Conservation (phyloP, 2,329 filamentous ascomycete genomes). For the Ophiocordyceps robertsii region DNA sequence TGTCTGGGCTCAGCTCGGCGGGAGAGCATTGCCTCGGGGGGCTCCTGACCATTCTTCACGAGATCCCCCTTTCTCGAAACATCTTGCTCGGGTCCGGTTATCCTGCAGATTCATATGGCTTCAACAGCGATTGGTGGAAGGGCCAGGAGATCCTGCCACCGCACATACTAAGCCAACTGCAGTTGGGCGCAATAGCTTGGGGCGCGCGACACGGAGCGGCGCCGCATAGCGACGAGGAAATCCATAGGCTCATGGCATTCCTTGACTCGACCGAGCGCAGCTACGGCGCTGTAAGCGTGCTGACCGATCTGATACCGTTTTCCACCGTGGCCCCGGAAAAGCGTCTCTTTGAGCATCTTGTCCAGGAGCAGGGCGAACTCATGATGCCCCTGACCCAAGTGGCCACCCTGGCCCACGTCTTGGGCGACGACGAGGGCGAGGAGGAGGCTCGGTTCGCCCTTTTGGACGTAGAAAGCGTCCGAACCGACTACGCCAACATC, state of each 20-base stretch:
- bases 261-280: slow-evolving; percentile 46
- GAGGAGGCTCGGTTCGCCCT: slow-evolving; percentile 26
- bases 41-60: slow-evolving; percentile 44
- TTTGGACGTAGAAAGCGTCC: slow-evolving; percentile 25
- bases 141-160: slow-evolving; percentile 35
- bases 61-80: slow-evolving; percentile 45
- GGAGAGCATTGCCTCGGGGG: slow-evolving; percentile 33
- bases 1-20: slow-evolving; percentile 18
- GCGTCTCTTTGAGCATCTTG: slow-evolving; percentile 30
- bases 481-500: slow-evolving; percentile 22
- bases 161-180: slow-evolving; percentile 20
- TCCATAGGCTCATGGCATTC: slow-evolving; percentile 51
- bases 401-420: slow-evolving; percentile 15
- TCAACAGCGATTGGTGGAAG: slow-evolving; percentile 48
- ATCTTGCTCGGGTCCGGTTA: slow-evolving; percentile 31
- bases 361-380: slow-evolving; percentile 11
- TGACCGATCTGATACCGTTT: slow-evolving; percentile 24
- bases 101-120: slow-evolving; percentile 35
- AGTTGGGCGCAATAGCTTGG: slow-evolving; percentile 16
- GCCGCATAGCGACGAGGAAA: slow-evolving; percentile 34
- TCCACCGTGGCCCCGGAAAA: slow-evolving; percentile 22
- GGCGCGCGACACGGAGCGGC: slow-evolving; percentile 13
- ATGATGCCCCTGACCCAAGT: slow-evolving; percentile 19
- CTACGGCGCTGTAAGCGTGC: slow-evolving; percentile 40
- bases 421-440: slow-evolving; percentile 15